Base-by-base conservation (phyloP, 805 yeast genomes). In the Suhomyces xylopsoci region DNA sequence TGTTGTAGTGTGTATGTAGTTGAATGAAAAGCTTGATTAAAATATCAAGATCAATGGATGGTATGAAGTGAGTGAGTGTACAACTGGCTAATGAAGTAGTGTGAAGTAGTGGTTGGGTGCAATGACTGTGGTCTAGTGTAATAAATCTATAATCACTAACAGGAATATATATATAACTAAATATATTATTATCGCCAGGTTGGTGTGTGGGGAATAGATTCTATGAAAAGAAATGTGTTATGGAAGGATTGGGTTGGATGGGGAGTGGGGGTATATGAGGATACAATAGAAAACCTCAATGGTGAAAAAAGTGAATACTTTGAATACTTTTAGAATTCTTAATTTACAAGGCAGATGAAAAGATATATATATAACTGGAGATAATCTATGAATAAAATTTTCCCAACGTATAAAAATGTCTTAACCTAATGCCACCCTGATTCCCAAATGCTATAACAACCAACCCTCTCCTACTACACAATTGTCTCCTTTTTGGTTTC, bases 401-500 rank as follows among this genome's bases (percentile, higher is more conserved):
- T 47, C 17, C 17, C 15, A 28, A 22, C 24, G 24, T 38, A 19
- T 17, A 38, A 38, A 17, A 17, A 38, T 17, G 20, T 17, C 42
- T 19, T 38, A 17, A 19, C 22, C 7, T 38, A 38, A 38, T 38
- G 28, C 36, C 49, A 34, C 49, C 49, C 44, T 47, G 49, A 47
- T 34, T 34, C 36, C 42, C 24, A 17, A 47, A 38, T 47, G 49
- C 49, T 47, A 47, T 47, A 47, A 36, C 49, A 47, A 47, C 49
- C 42, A 34, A 22, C 20, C 19, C 22, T 34, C 43, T 20, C 32
- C 40, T 20, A 28, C 40, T 19, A 22, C 43, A 47, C 36, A 34
- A 47, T 47, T 34, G 49, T 47, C 49, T 47, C 49, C 49, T 47
- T 36, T 47, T 47, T 47, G 41, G 28, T 47, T 36, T 47, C 43